Percentiles rank a stretch among this genome's conserved stretches.
Conservation (phyloP, 495 filamentous ascomycete genomes). For the Trichoderma gamsii region DNA sequence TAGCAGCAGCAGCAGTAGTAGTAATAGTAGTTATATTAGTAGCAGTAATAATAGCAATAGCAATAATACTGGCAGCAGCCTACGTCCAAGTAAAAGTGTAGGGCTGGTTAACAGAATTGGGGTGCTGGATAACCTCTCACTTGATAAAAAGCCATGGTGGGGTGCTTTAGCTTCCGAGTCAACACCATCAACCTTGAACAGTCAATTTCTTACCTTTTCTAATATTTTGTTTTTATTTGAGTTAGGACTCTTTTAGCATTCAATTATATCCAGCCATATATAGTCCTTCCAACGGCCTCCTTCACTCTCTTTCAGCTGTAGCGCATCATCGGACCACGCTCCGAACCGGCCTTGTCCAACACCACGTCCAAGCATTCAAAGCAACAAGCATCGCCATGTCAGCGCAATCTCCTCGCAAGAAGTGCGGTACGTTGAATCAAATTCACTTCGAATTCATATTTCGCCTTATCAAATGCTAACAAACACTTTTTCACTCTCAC, state of each 20-base stretch:
- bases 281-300: background rate
- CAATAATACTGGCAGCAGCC: no score
- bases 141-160: background rate
- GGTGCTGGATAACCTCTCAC: no score
- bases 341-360: background rate
- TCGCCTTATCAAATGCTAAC: no score
- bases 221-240: no score
- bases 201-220: background rate
- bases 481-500: no score
- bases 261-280: background rate
- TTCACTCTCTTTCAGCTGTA: background rate
- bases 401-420: constrained; percentile 45
- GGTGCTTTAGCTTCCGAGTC: background rate
- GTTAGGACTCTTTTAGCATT: background rate
- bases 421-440: constrained; percentile 39
- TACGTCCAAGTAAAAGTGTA: no score
- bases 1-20: no score
- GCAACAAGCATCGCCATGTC: constrained; percentile 25
- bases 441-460: no score
- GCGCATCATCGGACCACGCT: background rate
- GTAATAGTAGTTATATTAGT: no score
- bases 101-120: no score
- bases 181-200: background rate
- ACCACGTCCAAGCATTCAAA: background rate
- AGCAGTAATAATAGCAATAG: no score